phyloP scores from a whole-genome alignment of 768 basidiomycete species.

The Mycena chlorophos region DNA sequence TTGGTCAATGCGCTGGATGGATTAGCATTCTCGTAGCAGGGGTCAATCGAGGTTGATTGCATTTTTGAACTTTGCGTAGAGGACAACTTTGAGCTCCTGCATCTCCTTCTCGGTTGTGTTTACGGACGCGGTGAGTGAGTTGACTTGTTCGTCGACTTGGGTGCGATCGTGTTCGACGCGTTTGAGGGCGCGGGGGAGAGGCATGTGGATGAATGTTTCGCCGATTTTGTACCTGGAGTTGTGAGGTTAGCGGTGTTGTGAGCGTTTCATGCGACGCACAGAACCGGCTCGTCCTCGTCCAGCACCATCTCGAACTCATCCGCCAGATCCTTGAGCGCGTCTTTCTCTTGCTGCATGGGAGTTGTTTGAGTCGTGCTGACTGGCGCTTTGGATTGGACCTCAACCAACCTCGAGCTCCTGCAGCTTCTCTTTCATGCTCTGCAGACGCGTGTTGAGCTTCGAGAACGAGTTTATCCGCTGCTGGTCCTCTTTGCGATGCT shows the following conservation, averaged over 20 bases:
- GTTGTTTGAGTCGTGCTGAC: slow-evolving; percentile 11
- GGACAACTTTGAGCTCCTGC: slow-evolving; percentile 73
- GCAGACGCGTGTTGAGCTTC: slow-evolving; percentile 80
- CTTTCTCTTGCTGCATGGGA: slow-evolving; percentile 82
- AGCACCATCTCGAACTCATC: slow-evolving; percentile 81
- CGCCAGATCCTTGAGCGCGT: slow-evolving; percentile 85
- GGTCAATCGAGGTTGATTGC: slow-evolving; percentile 89
- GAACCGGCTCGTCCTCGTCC: slow-evolving; percentile 77
- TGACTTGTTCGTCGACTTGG: slow-evolving; percentile 56
- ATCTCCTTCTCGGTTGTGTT: slow-evolving; percentile 72
- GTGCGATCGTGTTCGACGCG: slow-evolving; percentile 72
- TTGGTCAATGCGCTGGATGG: slow-evolving; percentile 62
- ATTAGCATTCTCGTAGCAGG: background rate
- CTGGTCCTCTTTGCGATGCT: slow-evolving; percentile 63
- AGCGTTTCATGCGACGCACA: slow-evolving; percentile 48
- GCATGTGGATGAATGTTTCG: slow-evolving; percentile 83
- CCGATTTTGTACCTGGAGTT: slow-evolving; percentile 81
- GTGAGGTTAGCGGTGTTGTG: slow-evolving; percentile 2
- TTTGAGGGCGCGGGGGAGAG: slow-evolving; percentile 64
- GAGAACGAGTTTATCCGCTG: slow-evolving; percentile 90
- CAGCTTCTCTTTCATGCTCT: slow-evolving; percentile 70
- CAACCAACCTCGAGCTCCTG: slow-evolving; percentile 66
- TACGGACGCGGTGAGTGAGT: slow-evolving; percentile 47
- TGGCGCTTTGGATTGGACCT: background rate
- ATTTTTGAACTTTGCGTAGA: slow-evolving; percentile 91